phyloP scores from a whole-genome alignment of 2,329 filamentous ascomycete species.

The Cytospora paraplurivora region DNA sequence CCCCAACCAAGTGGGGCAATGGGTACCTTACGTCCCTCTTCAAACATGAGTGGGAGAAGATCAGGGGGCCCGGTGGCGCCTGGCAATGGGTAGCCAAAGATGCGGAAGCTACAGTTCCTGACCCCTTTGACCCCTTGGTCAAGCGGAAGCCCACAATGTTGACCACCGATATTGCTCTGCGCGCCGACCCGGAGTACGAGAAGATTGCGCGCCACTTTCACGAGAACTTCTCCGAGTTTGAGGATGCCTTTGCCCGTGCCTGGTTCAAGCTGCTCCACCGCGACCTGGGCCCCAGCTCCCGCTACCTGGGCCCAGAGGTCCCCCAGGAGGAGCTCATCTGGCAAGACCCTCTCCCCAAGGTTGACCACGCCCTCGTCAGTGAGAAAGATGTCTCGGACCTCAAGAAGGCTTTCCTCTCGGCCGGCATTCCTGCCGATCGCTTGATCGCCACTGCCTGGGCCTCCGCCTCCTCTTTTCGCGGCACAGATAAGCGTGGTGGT shows the following conservation, averaged over 20 bases:
- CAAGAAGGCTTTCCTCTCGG: constrained; percentile 68
- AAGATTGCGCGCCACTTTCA: constrained; percentile 74
- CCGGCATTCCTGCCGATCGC: constrained; percentile 61
- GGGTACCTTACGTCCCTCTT: constrained; percentile 75
- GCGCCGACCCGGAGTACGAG: constrained; percentile 71
- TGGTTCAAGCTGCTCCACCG: constrained; percentile 87
- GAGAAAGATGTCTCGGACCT: constrained; percentile 64
- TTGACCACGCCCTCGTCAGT: constrained; percentile 59
- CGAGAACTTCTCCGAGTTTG: constrained; percentile 67
- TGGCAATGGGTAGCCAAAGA: constrained; percentile 78
- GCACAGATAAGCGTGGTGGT: constrained; percentile 78
- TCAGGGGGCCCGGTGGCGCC: constrained; percentile 74
- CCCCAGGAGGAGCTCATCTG: constrained; percentile 70
- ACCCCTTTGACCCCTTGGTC: constrained; percentile 69
- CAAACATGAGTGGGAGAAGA: constrained; percentile 76
- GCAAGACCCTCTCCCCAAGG: constrained; percentile 71
- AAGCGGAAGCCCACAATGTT: constrained; percentile 78
- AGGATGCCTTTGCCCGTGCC: constrained; percentile 69
- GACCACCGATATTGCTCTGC: constrained; percentile 73
- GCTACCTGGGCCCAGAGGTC: constrained; percentile 75
- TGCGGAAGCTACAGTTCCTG: constrained; percentile 66
- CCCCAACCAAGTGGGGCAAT: constrained; percentile 76
- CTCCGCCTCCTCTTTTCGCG: constrained; percentile 71
- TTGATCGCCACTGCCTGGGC: constrained; percentile 70
- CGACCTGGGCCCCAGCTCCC: constrained; percentile 71